Conservation (phyloP, 805 yeast species). For the Saccharomyces mikatae region DNA sequence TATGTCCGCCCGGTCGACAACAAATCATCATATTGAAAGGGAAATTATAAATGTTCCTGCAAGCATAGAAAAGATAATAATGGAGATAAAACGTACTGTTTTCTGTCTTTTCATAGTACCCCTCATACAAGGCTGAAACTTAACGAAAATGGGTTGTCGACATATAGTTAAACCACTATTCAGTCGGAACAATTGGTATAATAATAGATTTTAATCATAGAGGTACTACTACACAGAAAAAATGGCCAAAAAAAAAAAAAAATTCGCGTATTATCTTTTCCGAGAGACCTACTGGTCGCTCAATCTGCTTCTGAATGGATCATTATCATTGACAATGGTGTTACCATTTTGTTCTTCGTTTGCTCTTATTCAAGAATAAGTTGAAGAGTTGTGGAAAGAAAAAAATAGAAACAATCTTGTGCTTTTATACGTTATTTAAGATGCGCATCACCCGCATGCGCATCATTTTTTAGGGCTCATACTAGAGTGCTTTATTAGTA, state of each 20-base stretch:
- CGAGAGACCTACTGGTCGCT: slow-evolving; percentile 2
- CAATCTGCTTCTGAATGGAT: not conserved
- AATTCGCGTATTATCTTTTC: slow-evolving; percentile 1
- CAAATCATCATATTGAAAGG: slow-evolving; percentile 30
- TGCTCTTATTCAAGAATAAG: not conserved
- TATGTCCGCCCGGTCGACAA: slow-evolving; percentile 46
- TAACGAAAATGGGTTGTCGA: slow-evolving; percentile 40
- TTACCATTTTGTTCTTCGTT: not conserved
- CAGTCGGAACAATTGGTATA: slow-evolving; percentile 38
- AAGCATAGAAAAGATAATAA: not conserved
- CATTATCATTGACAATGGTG: not conserved
- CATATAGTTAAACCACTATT: slow-evolving; percentile 31
- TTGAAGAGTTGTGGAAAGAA: not conserved
- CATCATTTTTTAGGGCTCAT: not conserved
- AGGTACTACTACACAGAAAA: slow-evolving; percentile 1
- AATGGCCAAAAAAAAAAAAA: slow-evolving; percentile 1
- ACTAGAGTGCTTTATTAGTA: not conserved
- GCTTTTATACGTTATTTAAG: not conserved
- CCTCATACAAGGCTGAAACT: slow-evolving; percentile 44
- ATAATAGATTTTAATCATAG: slow-evolving; percentile 24
- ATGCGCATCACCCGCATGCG: not conserved
- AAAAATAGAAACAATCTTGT: not conserved
- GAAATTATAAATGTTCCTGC: not conserved
- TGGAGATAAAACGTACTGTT: not conserved
- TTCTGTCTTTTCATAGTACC: not conserved